Evolutionary conservation across 2,329 filamentous ascomycete species (phyloP), one percentile per base, ranked within the genome.

Genomic region (Monilinia polystroma): DNA sequence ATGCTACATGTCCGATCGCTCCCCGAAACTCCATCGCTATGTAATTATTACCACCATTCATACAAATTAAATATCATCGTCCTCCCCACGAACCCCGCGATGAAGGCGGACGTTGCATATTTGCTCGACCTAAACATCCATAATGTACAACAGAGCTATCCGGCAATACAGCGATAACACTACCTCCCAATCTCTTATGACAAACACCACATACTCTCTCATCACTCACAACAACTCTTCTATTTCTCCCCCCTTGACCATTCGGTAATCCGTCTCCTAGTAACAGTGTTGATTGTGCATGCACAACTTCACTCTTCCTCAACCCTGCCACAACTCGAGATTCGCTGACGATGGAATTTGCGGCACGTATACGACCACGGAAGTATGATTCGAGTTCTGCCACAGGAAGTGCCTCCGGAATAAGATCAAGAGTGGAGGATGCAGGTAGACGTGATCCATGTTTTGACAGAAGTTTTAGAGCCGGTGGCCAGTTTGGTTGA

Each of bases 361-460:
- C 92, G 14, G 89, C 88, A 26, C 95, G 88, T 73, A 98, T 97
- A 29, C 94, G 89, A 14, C 93, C 93, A 49, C 89, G 87, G 82
- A 99, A 98, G 79, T 99, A 99, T 18, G 90, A 90, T 74, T 93
- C 91, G 0, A 99, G 85, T 67, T 95, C 86, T 49, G 84, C 82
- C 10, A 98, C 87, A 0, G 92, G 89, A 10, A 98, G 85, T 4
- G 86, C 82, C 68, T 92, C 85, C 0, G 95, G 95, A 55, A 99
- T 93, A 29, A 99, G 84, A 26, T 90, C 87, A 10, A 99, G 83
- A 0, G 94, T 96, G 45, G 91, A 94, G 5, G 88, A 87, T 0
- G 95, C 93, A 0, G 96, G 94, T 7, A 99, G 85, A 14, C 95
- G 90, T 14, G 94, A 92, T 58, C 95, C 95, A 76, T 99, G 95